Base-by-base conservation (phyloP, 31 red algal genomes). In the Asparagopsis taxiformis region DNA sequence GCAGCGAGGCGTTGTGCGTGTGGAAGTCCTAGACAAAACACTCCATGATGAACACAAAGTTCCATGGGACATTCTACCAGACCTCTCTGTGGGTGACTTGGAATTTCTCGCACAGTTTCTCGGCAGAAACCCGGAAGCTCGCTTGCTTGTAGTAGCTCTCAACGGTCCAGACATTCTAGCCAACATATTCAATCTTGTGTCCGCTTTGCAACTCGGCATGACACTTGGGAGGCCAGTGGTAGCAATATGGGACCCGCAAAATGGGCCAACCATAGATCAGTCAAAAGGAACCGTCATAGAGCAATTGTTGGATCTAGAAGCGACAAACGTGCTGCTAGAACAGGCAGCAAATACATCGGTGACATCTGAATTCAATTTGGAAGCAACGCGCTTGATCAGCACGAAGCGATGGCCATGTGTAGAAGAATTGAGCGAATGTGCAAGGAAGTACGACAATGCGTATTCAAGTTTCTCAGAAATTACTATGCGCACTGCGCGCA, bases 21-120 rank as follows among this genome's bases (percentile, higher is more conserved):
- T 33, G 8, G 62, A 63, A 24, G 74, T 78, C 3, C 26, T 66
- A n/a, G 20, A 52, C 10, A 66, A 64, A 34, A 55, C 74, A 51
- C 25, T 78, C 20, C 74, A 78, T 59, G 74, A 78, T 66, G 74
- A 78, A 24, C 58, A 66, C 32, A 78, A 66, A 10, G 44, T 78
- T 21, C 74, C 74, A 28, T 78, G 74, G 74, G 74, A 78, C 37
- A 66, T 78, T 20, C 43, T 78, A 21, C 60, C 74, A 32, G 38
- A 59, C 39, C 31, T 78, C 16, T 13, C 26, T 30, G 37, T 50
- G 29, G 37, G 21, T 1, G 74, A 78, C 26, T 37, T 55, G 20
- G 74, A 78, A 16, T 55, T 46, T 21, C 31, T 78, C 6, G 39
- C 74, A 19, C 31, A 31, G 7, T 78, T 61, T 52, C 23, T 55